A percentile compares a stretch with the other conserved stretches of the same genome.
Evolutionary conservation across 257 asterid genomes (phyloP).

Genomic region (Orobanche coerulescens): DNA sequence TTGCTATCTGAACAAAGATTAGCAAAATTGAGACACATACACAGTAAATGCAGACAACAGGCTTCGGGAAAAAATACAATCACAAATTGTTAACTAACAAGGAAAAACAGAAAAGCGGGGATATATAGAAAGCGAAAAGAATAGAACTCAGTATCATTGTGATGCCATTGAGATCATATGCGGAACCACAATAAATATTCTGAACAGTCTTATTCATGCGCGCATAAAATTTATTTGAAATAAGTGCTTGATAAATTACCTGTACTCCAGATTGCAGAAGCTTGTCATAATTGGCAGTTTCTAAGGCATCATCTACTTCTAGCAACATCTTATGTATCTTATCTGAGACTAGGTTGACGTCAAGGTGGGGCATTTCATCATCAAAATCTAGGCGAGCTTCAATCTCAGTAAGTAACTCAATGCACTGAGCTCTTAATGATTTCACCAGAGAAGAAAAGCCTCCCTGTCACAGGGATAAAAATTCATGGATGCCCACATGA

Average conservation of each 20-base stretch:
- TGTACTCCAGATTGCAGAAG: constrained; percentile 91
- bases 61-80: background rate
- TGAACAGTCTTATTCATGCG: background rate
- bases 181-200: background rate
- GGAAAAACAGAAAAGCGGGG: background rate
- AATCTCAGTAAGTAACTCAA: constrained; percentile 90
- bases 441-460: constrained; percentile 75
- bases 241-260: constrained; percentile 35
- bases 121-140: background rate
- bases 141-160: background rate
- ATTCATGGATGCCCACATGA: background rate
- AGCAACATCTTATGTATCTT: constrained; percentile 59
- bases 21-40: constrained; percentile 1
- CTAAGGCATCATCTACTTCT: constrained; percentile 65
- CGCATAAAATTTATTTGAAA: background rate
- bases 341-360: constrained; percentile 33
- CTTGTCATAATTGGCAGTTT: constrained; percentile 81
- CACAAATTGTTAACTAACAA: background rate
- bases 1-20: constrained; percentile 61
- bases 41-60: background rate
- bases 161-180: background rate
- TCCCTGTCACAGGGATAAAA: constrained; percentile 44
- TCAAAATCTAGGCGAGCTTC: constrained; percentile 98
- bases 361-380: constrained; percentile 94
- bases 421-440: constrained; percentile 58